Evolutionary conservation across 129 eudicot species (phyloP), one percentile per base, ranked within the genome.

Genomic region (Flaveria linearis): DNA sequence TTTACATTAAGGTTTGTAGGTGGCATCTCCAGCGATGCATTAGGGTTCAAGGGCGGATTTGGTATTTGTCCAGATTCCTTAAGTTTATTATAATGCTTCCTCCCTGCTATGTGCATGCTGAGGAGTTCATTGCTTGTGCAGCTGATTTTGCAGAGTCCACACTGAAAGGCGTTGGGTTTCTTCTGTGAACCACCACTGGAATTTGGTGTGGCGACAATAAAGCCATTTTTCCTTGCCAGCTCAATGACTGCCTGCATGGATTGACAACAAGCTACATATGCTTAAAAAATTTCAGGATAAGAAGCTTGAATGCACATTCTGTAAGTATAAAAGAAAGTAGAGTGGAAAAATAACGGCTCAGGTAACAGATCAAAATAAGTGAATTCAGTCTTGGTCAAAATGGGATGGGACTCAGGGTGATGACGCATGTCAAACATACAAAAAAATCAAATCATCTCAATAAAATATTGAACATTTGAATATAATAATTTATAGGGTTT

Each of bases 81-180:
- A 62, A 82, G 63, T 69, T 79, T 82, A 65, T 79, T 85, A 9
- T 0, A 49, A 76, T 85, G 89, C 46, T 79, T 85, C 77, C 79
- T 85, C 14, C 89, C 89, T 6, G 20, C 18, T 11, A 69, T 1
- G 75, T 85, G 89, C 42, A 23, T 9, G 52, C n/a, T 50, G 17
- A 82, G 86, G 36, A 17, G 63, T 15, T 76, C 82, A 9, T 12
- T 56, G 41, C 77, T 85, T 14, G 81, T 75, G 57, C 89, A 85
- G 20, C 72, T 79, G 58, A 85, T 67, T 16, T 82, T 79, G 76
- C 89, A 85, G 16, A 85, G 71, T 14, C 36, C 82, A 67, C 89
- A 85, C 46, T 67, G 86, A 68, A 73, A 53, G 46, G 76, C 36
- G 41, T 47, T 30, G 1, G 72, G 57, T 47, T 75, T 75, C 47